Evolutionary conservation across 2,329 filamentous ascomycete genomes (phyloP), one percentile per base, ranked within the genome.

Genomic region (Hirsutella thompsonii): DNA sequence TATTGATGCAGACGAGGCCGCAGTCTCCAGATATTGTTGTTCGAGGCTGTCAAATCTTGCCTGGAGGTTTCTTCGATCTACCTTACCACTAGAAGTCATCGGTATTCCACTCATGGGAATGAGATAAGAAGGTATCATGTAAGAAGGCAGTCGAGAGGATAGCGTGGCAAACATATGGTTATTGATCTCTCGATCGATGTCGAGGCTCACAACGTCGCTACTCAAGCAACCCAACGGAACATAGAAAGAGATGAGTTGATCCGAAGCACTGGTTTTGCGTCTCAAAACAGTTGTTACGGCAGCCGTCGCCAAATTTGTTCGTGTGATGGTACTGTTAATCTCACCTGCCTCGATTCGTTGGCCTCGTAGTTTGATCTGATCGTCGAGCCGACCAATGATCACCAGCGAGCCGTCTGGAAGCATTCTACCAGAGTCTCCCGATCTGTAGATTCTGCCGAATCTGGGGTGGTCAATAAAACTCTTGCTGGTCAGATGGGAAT

Each of bases 331-430:
- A 14, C 71, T 72, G 43, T 78, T 82, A 41, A 94, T 81, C 54
- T 93, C 87, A 1, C 75, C 74, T 10, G 89, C 70, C 54, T 94
- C 86, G 32, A 94, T 79, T 36, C 83, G 69, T 48, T 90, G 83
- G 0, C 88, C 87, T 36, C 85, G 74, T 9, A 94, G 68, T 55
- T 93, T 94, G 42, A 92, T 68, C 57, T 93, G 85, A 45, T 83
- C 82, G 49, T 93, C 87, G 19, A 81, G 66, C 30, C 86, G 73
- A 14, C 85, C 84, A 9, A 76, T 60, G 33, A 92, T 84, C 3
- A 84, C 59, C 8, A 95, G 67, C 0, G 80, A 82, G 0, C 84
- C 83, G 53, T 93, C 83, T 0, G 78, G 68, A 8, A 94, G 72
- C 62, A 94, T 74, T 18, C 86, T 72, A 0, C 87, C 89, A 50